Base-by-base conservation (phyloP, 1,284 basidiomycete genomes). In the Ustilago xerochloae region DNA sequence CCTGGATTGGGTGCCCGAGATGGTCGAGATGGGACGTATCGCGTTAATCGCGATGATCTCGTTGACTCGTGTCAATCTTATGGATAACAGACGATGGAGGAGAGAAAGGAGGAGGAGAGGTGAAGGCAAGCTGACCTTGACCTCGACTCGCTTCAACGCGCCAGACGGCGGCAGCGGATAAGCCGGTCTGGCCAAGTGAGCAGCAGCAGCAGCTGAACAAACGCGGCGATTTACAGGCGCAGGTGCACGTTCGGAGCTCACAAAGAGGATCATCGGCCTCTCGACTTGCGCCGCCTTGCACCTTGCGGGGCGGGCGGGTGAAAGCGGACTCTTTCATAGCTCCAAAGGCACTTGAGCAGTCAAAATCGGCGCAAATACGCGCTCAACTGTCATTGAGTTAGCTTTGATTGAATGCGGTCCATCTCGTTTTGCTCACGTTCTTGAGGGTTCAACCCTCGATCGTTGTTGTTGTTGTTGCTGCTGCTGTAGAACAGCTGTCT, bases 1-100 rank as follows among this genome's bases (percentile, higher is more conserved):
- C 73, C 73, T 75, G 67, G 73, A 67, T 75, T 75, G 73, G 73
- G 73, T 75, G 73, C 73, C 73, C 73, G 73, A 67, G 71, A 74
- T 69, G 65, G 57, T 26, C n/a, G 70, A 64, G 70, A 66, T 62
- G 63, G 63, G 60, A 60, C 55, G 63, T 35, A 48, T 69, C 66
- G 66, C 66, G 66, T 63, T 48, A 49, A 63, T 63, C 66, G 66
- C 66, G 66, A 69, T 43, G 66, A 69, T 69, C 61, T 69, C 61
- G 61, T 51, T 54, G 56, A 41, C 29, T 47, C n/a, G 49, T 47
- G 33, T 59, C 60, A 63, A 50, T 63, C 60, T 59, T 59, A 51
- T 24, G 30, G 49, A 52, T 32, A 28, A 38, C 28, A 36, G 51
- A 50, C 45, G 57, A 53, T 63, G 57, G 35, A 57, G 48, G 57